phyloP scores from a whole-genome alignment of 495 filamentous ascomycete species.

The Neurospora sp. region DNA sequence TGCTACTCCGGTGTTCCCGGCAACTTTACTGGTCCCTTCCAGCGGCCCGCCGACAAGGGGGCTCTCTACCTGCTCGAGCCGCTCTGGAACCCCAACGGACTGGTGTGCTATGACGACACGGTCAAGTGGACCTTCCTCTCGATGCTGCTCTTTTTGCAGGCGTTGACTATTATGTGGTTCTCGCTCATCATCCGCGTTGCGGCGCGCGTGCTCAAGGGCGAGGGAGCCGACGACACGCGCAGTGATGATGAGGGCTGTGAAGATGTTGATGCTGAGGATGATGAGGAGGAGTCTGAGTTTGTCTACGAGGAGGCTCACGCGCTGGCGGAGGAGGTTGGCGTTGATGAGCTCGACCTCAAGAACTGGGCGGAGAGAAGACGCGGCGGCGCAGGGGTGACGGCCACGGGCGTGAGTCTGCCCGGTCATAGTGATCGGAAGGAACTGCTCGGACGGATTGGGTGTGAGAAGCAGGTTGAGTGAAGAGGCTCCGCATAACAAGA shows the following conservation, averaged over 20 bases:
- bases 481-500: neutral
- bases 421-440: slow-evolving; percentile 67
- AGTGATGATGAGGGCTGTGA: slow-evolving; percentile 83
- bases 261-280: slow-evolving; percentile 57
- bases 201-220: slow-evolving; percentile 60
- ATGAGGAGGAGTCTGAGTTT: slow-evolving; percentile 39
- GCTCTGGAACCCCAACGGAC: slow-evolving; percentile 55
- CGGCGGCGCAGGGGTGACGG: slow-evolving; percentile 24
- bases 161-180: slow-evolving; percentile 80
- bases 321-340: slow-evolving; percentile 56
- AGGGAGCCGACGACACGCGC: slow-evolving; percentile 73
- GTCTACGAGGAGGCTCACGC: slow-evolving; percentile 39
- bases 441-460: slow-evolving; percentile 62
- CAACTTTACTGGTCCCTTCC: slow-evolving; percentile 44
- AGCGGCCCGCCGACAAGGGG: slow-evolving; percentile 46
- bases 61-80: slow-evolving; percentile 56
- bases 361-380: slow-evolving; percentile 35
- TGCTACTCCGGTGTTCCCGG: slow-evolving; percentile 51
- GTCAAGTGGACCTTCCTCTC: slow-evolving; percentile 68
- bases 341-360: slow-evolving; percentile 49
- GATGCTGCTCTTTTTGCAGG: slow-evolving; percentile 68
- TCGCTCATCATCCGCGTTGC: slow-evolving; percentile 77
- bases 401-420: slow-evolving; percentile 51
- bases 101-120: slow-evolving; percentile 63
- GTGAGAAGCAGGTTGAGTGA: slow-evolving; percentile 54